Conservation (phyloP, 768 basidiomycete genomes). For the Sistotremastrum suecicum region DNA sequence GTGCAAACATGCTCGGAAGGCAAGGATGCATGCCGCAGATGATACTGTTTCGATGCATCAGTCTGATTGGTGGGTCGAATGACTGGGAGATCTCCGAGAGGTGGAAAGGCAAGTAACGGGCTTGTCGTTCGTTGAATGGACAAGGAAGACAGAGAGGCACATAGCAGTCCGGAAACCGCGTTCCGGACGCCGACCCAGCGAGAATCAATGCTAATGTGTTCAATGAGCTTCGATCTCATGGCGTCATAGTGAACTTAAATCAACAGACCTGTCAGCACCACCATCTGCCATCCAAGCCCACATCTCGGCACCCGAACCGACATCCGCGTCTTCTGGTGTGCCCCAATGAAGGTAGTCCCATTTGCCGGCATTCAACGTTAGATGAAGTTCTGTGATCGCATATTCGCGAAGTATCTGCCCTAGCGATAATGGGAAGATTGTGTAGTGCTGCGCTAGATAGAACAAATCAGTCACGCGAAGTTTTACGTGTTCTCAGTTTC, state of each 20-base stretch:
- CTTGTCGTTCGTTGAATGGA: conserved; percentile 65
- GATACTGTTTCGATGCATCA: conserved; percentile 7
- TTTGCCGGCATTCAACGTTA: conserved; percentile 81
- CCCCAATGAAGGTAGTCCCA: conserved; percentile 86
- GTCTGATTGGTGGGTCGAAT: conserved; percentile 30
- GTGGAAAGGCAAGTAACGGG: conserved; percentile 44
- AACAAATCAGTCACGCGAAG: neutral
- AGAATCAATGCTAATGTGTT: conserved; percentile 39
- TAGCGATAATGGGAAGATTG: conserved; percentile 71
- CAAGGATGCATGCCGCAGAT: conserved; percentile 58
- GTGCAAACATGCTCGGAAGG: conserved; percentile 90
- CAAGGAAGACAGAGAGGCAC: conserved; percentile 73
- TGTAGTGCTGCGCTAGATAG: conserved; percentile 65
- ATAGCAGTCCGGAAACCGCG: conserved; percentile 85
- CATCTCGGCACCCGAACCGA: conserved; percentile 78
- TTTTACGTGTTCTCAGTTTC: neutral
- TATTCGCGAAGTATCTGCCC: conserved; percentile 81
- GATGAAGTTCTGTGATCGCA: conserved; percentile 75
- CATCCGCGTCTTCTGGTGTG: conserved; percentile 57
- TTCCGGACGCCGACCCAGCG: conserved; percentile 82
- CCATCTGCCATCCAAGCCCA: conserved; percentile 85
- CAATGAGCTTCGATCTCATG: neutral
- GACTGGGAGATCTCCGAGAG: conserved; percentile 40
- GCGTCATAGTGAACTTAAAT: neutral
- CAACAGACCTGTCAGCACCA: conserved; percentile 1